A percentile compares a stretch with the other conserved stretches of the same genome.
Evolutionary conservation across 177 flowering plant genomes (phyloP).

Genomic region (Vitis hybrid): DNA sequence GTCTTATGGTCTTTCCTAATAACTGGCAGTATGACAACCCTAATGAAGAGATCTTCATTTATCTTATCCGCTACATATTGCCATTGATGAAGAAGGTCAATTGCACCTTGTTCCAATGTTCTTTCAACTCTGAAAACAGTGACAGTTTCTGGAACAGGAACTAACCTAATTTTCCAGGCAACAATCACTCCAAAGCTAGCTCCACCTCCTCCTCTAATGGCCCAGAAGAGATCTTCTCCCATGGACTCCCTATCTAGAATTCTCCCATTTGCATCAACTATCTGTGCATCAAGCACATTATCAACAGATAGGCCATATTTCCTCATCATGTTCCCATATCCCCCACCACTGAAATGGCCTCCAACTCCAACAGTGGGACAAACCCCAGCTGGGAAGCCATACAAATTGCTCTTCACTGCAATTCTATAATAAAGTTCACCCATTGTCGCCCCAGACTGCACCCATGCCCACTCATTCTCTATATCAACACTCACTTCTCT

Average conservation of each 20-base stretch:
- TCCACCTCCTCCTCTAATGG: slow-evolving; percentile 28
- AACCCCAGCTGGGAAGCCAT: slow-evolving; percentile 29
- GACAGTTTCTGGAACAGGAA: slow-evolving; percentile 17
- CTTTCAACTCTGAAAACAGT: slow-evolving; percentile 18
- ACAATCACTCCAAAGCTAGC: slow-evolving; percentile 28
- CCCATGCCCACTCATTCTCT: slow-evolving; percentile 16
- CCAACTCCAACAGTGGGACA: slow-evolving; percentile 27
- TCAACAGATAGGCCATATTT: slow-evolving; percentile 22
- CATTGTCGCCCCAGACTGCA: slow-evolving; percentile 23
- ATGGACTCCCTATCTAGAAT: slow-evolving; percentile 15
- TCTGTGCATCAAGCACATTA: slow-evolving; percentile 17
- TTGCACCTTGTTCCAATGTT: slow-evolving; percentile 16
- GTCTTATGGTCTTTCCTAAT: not conserved
- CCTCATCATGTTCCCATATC: slow-evolving; percentile 23
- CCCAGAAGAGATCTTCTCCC: slow-evolving; percentile 30
- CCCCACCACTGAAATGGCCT: slow-evolving; percentile 30
- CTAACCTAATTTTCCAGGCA: slow-evolving; percentile 22
- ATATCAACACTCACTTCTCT: slow-evolving; percentile 14
- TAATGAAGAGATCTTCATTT: slow-evolving; percentile 10
- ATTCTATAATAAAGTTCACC: slow-evolving; percentile 25
- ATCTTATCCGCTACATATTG: slow-evolving; percentile 15
- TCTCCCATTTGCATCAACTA: slow-evolving; percentile 19
- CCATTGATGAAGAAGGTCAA: slow-evolving; percentile 16
- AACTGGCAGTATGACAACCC: not conserved
- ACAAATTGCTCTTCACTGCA: slow-evolving; percentile 12